Percentiles rank a stretch among this genome's conserved stretches.
These are phyloP conservation scores for Myochromella boudieri DNA, from an alignment of 768 basidiomycete species.

Conservation along the genomic window DNA sequence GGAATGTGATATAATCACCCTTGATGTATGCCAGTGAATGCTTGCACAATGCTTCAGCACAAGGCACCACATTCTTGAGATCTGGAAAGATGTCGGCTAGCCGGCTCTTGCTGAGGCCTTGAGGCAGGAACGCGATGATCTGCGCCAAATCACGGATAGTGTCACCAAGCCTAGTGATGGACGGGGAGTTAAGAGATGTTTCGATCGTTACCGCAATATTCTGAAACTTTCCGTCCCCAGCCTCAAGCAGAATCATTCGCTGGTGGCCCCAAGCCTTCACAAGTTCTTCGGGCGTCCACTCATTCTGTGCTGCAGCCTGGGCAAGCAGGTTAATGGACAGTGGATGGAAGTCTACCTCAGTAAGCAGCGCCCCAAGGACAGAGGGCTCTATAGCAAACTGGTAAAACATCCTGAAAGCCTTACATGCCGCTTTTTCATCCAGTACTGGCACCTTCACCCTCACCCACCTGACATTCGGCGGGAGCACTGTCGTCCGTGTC, in stretches of 20 bases:
- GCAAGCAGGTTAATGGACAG: conserved; percentile 17
- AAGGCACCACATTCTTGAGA: neutral
- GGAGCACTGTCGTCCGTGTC: conserved; percentile 7
- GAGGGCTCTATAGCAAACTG: neutral
- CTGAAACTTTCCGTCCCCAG: conserved; percentile 8
- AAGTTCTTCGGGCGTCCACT: conserved; percentile 11
- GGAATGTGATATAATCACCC: conserved; percentile 8
- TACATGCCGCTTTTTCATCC: conserved; percentile 5
- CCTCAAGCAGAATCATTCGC: conserved; percentile 3
- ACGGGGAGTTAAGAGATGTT: conserved; percentile 11
- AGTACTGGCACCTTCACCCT: conserved; percentile 6
- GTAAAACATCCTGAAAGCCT: conserved; percentile 6
- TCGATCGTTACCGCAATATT: conserved; percentile 10
- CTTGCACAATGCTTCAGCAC: conserved; percentile 4
- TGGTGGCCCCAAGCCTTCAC: conserved; percentile 11
- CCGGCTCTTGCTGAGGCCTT: conserved; percentile 4
- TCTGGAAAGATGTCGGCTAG: conserved; percentile 3
- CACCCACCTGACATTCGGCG: conserved; percentile 6
- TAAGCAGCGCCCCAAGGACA: conserved; percentile 3
- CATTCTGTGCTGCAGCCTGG: conserved; percentile 13
- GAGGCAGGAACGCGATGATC: conserved; percentile 11
- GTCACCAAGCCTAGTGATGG: conserved; percentile 2
- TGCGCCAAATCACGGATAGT: neutral
- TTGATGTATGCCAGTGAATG: conserved; percentile 9
- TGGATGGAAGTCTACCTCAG: conserved; percentile 14